These are phyloP conservation scores for Phoma sp. DNA, from an alignment of 2,329 filamentous ascomycete genomes.

Conservation along the genomic window DNA sequence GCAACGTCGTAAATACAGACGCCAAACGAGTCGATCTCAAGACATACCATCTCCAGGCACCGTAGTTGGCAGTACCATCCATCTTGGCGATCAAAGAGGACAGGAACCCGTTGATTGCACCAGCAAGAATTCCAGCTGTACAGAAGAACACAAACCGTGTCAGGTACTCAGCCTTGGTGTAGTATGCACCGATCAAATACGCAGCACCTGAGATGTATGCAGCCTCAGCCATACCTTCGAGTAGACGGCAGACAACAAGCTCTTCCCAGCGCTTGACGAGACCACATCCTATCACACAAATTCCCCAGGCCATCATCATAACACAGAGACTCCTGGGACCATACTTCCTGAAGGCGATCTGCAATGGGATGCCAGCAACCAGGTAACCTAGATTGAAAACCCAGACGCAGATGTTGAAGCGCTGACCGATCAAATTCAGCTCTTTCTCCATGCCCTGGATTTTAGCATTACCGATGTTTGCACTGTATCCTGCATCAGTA, in stretches of 20 bases:
- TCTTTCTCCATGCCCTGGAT: slow-evolving; percentile 46
- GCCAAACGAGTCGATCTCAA: background rate
- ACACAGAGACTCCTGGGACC: slow-evolving; percentile 41
- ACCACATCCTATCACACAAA: slow-evolving; percentile 43
- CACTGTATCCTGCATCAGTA: slow-evolving; percentile 10
- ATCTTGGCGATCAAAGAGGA: slow-evolving; percentile 50
- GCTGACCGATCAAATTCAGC: slow-evolving; percentile 42
- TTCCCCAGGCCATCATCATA: slow-evolving; percentile 45
- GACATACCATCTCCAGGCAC: slow-evolving; percentile 38
- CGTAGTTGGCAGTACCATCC: slow-evolving; percentile 32
- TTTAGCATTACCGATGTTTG: slow-evolving; percentile 44
- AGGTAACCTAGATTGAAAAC: slow-evolving; percentile 49
- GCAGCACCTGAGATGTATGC: slow-evolving; percentile 38
- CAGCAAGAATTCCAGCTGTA: slow-evolving; percentile 59
- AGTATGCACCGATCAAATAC: slow-evolving; percentile 47
- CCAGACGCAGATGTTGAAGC: slow-evolving; percentile 47
- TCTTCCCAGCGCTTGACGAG: slow-evolving; percentile 35
- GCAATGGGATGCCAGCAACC: slow-evolving; percentile 42
- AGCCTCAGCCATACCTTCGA: slow-evolving; percentile 41
- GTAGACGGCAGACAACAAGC: slow-evolving; percentile 37
- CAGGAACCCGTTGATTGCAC: slow-evolving; percentile 62
- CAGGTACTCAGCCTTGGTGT: slow-evolving; percentile 60
- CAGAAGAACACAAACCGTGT: slow-evolving; percentile 61
- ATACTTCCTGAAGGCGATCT: slow-evolving; percentile 43
- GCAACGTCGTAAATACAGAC: background rate